These are phyloP conservation scores for Otatea glauca DNA, from an alignment of 176 grass and related monocot genomes.

Conservation along the genomic window DNA sequence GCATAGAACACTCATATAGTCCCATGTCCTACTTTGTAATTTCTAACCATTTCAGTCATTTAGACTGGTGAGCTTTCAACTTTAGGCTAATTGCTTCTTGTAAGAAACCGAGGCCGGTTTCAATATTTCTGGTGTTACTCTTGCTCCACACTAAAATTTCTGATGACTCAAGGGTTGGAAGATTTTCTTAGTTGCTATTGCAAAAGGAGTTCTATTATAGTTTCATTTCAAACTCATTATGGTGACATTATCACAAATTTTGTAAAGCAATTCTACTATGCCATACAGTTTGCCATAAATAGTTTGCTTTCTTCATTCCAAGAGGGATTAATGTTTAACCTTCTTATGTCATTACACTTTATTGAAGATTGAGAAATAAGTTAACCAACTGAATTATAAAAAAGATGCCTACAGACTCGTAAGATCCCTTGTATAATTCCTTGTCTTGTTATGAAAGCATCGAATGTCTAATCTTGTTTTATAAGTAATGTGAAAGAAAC, in stretches of 20 bases:
- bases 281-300: slow-evolving; percentile 5
- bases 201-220: not conserved
- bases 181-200: not conserved
- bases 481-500: slow-evolving; percentile 1
- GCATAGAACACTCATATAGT: not conserved
- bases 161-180: not conserved
- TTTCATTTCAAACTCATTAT: not conserved
- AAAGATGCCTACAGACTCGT: not conserved
- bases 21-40: not conserved
- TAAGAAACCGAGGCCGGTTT: not conserved
- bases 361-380: not conserved
- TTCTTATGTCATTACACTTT: not conserved
- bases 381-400: slow-evolving; percentile 8
- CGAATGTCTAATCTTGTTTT: slow-evolving; percentile 1
- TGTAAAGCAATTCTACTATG: not conserved
- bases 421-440: not conserved
- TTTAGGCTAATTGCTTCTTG: slow-evolving; percentile 3
- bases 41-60: not conserved
- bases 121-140: not conserved
- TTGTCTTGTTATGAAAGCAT: not conserved
- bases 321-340: not conserved
- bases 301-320: not conserved
- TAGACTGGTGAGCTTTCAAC: not conserved
- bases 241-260: not conserved
- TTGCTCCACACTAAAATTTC: not conserved